These are phyloP conservation scores for Phytopythium mirpurense DNA, from an alignment of 352 stramenopile genomes.

Conservation along the genomic window DNA sequence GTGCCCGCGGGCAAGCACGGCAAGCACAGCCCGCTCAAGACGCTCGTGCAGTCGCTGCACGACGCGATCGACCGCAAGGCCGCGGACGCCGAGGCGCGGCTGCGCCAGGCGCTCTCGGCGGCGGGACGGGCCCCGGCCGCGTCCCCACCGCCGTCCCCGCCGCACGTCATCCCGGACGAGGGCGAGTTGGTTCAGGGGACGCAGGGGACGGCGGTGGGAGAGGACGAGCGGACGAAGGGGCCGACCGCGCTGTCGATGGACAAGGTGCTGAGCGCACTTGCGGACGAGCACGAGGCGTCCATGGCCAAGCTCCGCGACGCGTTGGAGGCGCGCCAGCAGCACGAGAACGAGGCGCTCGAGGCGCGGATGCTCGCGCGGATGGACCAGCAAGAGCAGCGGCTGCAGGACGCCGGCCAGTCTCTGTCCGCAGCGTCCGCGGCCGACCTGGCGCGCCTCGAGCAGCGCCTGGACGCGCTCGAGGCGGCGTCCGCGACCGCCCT, in stretches of 20 bases:
- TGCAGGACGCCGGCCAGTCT: constrained; percentile 34
- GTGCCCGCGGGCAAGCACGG: constrained; percentile 59
- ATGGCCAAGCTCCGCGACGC: constrained; percentile 59
- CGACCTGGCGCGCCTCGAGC: background rate
- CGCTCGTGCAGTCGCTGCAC: constrained; percentile 61
- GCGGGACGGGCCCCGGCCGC: no score
- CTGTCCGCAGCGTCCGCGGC: no score
- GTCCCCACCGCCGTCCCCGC: no score
- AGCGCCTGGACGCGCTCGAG: background rate
- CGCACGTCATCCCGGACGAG: no score
- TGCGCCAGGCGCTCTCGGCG: no score
- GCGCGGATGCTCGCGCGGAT: constrained; percentile 44
- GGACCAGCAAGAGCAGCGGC: constrained; percentile 69
- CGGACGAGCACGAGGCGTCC: constrained; percentile 65
- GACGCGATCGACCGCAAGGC: constrained; percentile 28
- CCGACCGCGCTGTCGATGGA: constrained; percentile 31
- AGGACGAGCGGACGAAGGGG: constrained; percentile 13
- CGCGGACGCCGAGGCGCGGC: constrained; percentile 6
- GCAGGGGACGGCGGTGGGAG: constrained; percentile 4
- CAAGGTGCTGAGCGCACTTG: constrained; percentile 43
- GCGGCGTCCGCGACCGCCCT: background rate
- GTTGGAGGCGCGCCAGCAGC: constrained; percentile 65
- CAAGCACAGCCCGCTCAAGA: constrained; percentile 69
- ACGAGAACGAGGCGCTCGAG: constrained; percentile 50
- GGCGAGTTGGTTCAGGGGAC: no score